phyloP scores from a whole-genome alignment of 768 basidiomycete species.

The Tylopilus plumbeoviolaceoides region DNA sequence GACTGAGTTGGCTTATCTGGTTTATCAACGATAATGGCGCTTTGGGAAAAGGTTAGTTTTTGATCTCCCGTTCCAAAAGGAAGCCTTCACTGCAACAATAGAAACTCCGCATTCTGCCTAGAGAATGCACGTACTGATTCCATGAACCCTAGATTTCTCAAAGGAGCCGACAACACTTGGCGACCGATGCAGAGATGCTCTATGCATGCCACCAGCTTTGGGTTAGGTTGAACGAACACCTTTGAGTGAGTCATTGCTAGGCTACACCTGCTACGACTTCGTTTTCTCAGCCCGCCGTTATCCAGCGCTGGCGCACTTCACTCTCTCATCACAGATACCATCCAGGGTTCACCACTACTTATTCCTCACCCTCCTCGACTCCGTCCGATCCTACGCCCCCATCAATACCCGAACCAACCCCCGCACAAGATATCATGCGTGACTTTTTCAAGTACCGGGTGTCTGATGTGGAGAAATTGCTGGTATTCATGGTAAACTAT shows the following conservation, averaged over 20 bases:
- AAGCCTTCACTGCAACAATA: no score
- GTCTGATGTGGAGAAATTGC: constrained; percentile 63
- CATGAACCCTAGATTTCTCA: constrained; percentile 67
- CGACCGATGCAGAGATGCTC: constrained; percentile 82
- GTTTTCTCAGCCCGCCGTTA: background rate
- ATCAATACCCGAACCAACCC: no score
- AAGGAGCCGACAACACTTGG: constrained; percentile 66
- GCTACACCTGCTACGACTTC: background rate
- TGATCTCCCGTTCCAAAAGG: no score
- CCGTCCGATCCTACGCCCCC: no score
- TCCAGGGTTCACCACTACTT: constrained; percentile 57
- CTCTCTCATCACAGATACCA: constrained; percentile 66
- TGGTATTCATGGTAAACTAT: constrained; percentile 52
- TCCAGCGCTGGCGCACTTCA: constrained; percentile 51
- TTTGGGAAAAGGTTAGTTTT: constrained; percentile 58
- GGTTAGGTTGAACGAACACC: constrained; percentile 66
- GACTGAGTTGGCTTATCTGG: constrained; percentile 79
- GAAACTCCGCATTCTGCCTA: no score
- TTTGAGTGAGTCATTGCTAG: constrained; percentile 45
- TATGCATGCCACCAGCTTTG: constrained; percentile 80
- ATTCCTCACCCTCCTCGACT: no score
- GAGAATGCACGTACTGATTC: constrained; percentile 2
- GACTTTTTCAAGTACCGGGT: no score
- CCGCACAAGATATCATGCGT: no score
- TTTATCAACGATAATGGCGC: constrained; percentile 88